These are phyloP conservation scores for Chaetomiaceae sp. DNA, from an alignment of 2,329 filamentous ascomycete genomes.

Conservation along the genomic window DNA sequence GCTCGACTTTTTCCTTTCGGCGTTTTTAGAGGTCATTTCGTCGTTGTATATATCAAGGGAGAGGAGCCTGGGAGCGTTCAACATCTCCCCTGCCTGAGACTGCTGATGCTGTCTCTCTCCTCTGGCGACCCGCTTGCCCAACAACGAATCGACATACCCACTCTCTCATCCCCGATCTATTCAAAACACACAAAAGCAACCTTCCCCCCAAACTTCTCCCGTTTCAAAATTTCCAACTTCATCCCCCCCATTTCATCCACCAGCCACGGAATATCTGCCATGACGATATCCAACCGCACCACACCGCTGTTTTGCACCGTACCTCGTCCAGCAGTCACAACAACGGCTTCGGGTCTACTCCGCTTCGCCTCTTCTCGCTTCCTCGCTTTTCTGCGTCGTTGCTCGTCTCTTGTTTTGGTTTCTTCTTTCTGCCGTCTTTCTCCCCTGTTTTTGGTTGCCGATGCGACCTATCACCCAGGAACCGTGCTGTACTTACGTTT, in stretches of 20 bases:
- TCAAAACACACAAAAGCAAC: constrained; percentile 3
- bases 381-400: constrained; percentile 21
- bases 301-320: constrained; percentile 45
- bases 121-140: background rate
- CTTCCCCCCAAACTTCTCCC: constrained; percentile 13
- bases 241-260: constrained; percentile 37
- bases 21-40: constrained; percentile 21
- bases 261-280: constrained; percentile 48
- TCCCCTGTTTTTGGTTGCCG: no score
- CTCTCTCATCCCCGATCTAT: constrained; percentile 24
- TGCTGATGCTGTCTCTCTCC: constrained; percentile 1
- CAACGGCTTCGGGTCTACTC: constrained; percentile 46
- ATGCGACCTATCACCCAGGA: constrained; percentile 9
- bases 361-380: constrained; percentile 29
- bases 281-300: constrained; percentile 48
- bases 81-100: no score
- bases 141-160: constrained; percentile 5
- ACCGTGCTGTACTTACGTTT: background rate
- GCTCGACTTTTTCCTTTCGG: constrained; percentile 20
- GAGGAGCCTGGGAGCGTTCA: no score
- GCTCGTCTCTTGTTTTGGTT: constrained; percentile 23
- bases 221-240: constrained; percentile 26
- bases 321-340: constrained; percentile 47
- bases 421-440: constrained; percentile 21
- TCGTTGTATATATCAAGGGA: constrained; percentile 26